Evolutionary conservation across 2,329 filamentous ascomycete species (phyloP), one percentile per base, ranked within the genome.

Genomic region (Paradendryphiella salina): DNA sequence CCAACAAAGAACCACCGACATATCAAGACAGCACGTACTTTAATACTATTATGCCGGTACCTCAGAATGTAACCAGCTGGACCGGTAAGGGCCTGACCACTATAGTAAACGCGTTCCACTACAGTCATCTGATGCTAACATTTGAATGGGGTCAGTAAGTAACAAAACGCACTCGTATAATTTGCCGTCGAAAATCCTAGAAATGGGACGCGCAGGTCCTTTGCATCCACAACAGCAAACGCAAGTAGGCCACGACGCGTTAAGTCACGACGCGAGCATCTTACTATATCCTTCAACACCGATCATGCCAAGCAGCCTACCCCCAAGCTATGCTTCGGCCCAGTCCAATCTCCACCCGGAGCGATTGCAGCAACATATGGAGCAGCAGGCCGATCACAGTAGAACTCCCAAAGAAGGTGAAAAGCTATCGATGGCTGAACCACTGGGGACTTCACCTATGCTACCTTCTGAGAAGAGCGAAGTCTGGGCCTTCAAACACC

Each of bases 321-420:
- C 49, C 7, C 50, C 53, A 14, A 46, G 36, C 9, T 56, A 56
- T 28, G n/a, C n/a, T n/a, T n/a, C n/a, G n/a, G n/a, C n/a, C n/a
- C n/a, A n/a, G n/a, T 21, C 50, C 2, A 32, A 18, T 33, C 18
- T 23, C 9, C 31, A 33, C 26, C 10, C 13, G 7, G 35, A 38
- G 33, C 6, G 18, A 23, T 37, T 1, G 1, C 21, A 4, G 3
- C 14, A 13, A 34, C 17, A 47, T 40, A 21, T 21, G 4, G 35
- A 23, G 18, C 29, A n/a, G 35, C 1, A n/a, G 18, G 3, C 11
- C 32, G 23, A 28, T 3, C 6, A 2, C 3, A 15, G 13, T 2
- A 2, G 7, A 6, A 26, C 3, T 2, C 5, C 2, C 14, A 26
- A 28, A 23, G 3, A 13, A 31, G n/a, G 28, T n/a, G n/a, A n/a